Base-by-base conservation (phyloP, 108 stramenopile genomes). In the Stephanodiscus minutulus region DNA sequence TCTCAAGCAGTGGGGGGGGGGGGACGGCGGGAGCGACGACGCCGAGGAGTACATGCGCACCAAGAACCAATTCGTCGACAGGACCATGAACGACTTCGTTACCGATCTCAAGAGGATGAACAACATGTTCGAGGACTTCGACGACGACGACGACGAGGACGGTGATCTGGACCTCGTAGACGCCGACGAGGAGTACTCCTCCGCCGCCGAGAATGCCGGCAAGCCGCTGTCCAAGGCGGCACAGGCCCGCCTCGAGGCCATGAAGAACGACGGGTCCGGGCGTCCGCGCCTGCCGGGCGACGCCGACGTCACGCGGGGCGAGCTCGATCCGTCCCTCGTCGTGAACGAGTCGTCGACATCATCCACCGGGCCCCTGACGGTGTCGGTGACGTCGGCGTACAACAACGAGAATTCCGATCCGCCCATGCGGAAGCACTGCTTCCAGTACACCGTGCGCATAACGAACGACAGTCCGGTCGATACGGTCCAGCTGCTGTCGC, bases 371-470 rank as follows among this genome's bases (percentile, higher is more conserved):
- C 88, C 87, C 0, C 63, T 92, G n/a, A 73, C 82, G 17, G 96
- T 96, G 31, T 88, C 94, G 46, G 96, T 95, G 4, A 82, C 87
- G 24, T 89, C 88, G 18, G 65, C 79, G 20, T 97, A 97, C 87
- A 92, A 94, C 67, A 83, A 87, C 53, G 93, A 93, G 66, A 91
- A 93, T 68, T 93, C 93, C 25, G 91, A 93, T 68, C 96, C 96
- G 15, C 91, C 91, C 37, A 92, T 94, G 91, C 82, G 91, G 41
- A 91, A 96, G 83, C 94, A 94, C 70, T 90, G 90, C 74, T 97
- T 95, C 76, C 86, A 91, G 74, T 97, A 97, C 87, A 92, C 93
- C 31, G 91, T 97, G 15, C 86, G 89, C 37, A 94, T 97, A 56
- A 97, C 96, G 50, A 97, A 97, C 76, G 83, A 86, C 41, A 93